Percentiles rank a stretch among this genome's conserved stretches.
These are phyloP conservation scores for Aspergillus bridgeri DNA, from an alignment of 495 filamentous ascomycete genomes.

Conservation along the genomic window DNA sequence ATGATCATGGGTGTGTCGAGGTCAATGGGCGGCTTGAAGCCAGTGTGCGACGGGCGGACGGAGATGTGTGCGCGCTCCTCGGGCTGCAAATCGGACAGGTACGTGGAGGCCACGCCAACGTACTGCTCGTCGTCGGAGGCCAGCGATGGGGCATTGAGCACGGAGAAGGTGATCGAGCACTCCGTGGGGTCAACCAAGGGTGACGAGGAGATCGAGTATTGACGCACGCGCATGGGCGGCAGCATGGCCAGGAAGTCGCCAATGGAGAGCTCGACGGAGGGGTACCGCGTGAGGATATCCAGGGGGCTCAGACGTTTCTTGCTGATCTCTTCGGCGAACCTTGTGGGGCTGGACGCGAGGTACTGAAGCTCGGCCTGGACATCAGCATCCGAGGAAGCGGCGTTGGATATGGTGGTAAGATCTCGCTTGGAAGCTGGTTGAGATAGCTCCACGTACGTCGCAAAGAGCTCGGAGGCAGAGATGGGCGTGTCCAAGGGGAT, in stretches of 20 bases:
- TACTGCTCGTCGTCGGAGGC: slow-evolving; percentile 37
- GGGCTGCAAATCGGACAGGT: slow-evolving; percentile 51
- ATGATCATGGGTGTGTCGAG: slow-evolving; percentile 63
- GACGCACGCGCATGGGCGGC: slow-evolving; percentile 69
- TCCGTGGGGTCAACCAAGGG: slow-evolving; percentile 55
- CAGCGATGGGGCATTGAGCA: slow-evolving; percentile 56
- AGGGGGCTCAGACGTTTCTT: slow-evolving; percentile 59
- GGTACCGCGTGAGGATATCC: slow-evolving; percentile 60
- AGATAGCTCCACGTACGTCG: slow-evolving; percentile 68
- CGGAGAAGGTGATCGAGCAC: slow-evolving; percentile 63
- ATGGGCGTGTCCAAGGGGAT: slow-evolving; percentile 59
- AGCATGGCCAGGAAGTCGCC: slow-evolving; percentile 64
- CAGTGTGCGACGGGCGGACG: slow-evolving; percentile 52
- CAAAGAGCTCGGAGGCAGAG: slow-evolving; percentile 58
- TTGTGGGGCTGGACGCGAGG: slow-evolving; percentile 30
- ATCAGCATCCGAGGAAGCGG: slow-evolving; percentile 25
- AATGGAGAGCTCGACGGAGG: slow-evolving; percentile 54
- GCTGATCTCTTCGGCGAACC: slow-evolving; percentile 51
- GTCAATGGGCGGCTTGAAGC: slow-evolving; percentile 65
- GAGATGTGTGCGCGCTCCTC: slow-evolving; percentile 62
- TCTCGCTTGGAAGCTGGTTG: slow-evolving; percentile 61
- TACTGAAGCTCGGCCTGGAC: slow-evolving; percentile 29
- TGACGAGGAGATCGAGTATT: slow-evolving; percentile 79
- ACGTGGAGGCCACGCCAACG: slow-evolving; percentile 57
- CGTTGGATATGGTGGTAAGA: slow-evolving; percentile 47